Percentiles rank a stretch among this genome's conserved stretches.
Conservation (phyloP, 2,329 filamentous ascomycete species). For the Dryadomyces quercivorus region DNA sequence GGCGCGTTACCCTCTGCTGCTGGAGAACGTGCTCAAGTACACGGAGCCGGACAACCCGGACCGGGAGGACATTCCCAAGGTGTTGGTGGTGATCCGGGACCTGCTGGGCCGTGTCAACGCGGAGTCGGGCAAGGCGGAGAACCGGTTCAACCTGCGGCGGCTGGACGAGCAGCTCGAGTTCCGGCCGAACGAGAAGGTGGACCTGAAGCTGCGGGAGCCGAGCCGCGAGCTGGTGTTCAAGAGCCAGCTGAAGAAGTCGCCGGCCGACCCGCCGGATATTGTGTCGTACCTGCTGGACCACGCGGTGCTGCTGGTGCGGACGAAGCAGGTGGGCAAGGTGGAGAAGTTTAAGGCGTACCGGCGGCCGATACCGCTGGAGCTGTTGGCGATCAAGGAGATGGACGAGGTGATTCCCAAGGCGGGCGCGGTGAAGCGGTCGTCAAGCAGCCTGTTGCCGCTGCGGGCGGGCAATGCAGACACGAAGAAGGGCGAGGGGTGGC, state of each 20-base stretch:
- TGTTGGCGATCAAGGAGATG: constrained; percentile 92
- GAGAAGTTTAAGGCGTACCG: constrained; percentile 94
- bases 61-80: constrained; percentile 83
- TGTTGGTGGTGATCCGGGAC: constrained; percentile 74
- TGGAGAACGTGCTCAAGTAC: constrained; percentile 86
- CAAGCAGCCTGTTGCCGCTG: constrained; percentile 58
- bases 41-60: constrained; percentile 83
- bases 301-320: constrained; percentile 78
- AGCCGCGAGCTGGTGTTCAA: constrained; percentile 90
- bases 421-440: constrained; percentile 73
- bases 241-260: constrained; percentile 82
- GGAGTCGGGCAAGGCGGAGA: constrained; percentile 94
- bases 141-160: constrained; percentile 88
- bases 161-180: constrained; percentile 89
- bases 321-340: constrained; percentile 83
- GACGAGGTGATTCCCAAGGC: constrained; percentile 79
- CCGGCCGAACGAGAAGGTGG: constrained; percentile 78
- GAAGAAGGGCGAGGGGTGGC: constrained; percentile 64
- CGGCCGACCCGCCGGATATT: constrained; percentile 79
- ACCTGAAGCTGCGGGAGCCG: constrained; percentile 88
- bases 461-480: constrained; percentile 36
- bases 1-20: constrained; percentile 80
- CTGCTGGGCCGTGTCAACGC: constrained; percentile 81
- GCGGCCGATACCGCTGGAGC: constrained; percentile 81
- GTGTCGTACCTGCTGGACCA: constrained; percentile 95